Base-by-base conservation (phyloP, 2,329 filamentous ascomycete genomes). In the Botrytis fragariae region DNA sequence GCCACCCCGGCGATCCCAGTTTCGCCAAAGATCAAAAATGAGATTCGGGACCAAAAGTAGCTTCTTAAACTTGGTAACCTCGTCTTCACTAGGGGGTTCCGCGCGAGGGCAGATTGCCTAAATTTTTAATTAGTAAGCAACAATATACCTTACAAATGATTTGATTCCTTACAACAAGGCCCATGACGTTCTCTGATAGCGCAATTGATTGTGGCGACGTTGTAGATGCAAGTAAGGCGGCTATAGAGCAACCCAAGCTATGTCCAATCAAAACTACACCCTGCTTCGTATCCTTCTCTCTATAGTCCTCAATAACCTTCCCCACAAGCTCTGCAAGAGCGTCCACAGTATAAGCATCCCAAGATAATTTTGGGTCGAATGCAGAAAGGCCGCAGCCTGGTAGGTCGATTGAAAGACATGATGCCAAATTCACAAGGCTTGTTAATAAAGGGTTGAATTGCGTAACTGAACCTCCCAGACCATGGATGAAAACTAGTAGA, bases 401-500 rank as follows among this genome's bases (percentile, higher is more conserved):
- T 6, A 98, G 86, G 81, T 99, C 96, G 75, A 98, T 90, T 6
- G 94, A 93, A 57, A 97, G 86, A 81, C 95, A 97, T 65, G 94
- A 91, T 20, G 93, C 94, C 67, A 94, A 85, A 80, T 97, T 94
- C 69, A 92, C 89, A 65, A 99, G 86, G 81, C 93, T 96, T 32
- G 90, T 92, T 25, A 98, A 84, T 8, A 98, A 84, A 44, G 92
- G 89, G 72, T 93, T 88, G 80, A 98, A 98, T 80, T 98, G 96
- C 18, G 94, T 92, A 37, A 94, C 88, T 0, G 93, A 97, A 67
- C 96, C 96, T n/a, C 95, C 96, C 16, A 98, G 87, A 1, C 96
- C 96, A 80, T 98, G 96, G 73, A 98, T 86, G 80, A 97, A 97
- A 61, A 98, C 94, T 5, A 98, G 84, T 16, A 99, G 84, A 1